Conservation (phyloP, 371 early-diverging fungal genomes). For the Dinochytrium kinnereticum region DNA sequence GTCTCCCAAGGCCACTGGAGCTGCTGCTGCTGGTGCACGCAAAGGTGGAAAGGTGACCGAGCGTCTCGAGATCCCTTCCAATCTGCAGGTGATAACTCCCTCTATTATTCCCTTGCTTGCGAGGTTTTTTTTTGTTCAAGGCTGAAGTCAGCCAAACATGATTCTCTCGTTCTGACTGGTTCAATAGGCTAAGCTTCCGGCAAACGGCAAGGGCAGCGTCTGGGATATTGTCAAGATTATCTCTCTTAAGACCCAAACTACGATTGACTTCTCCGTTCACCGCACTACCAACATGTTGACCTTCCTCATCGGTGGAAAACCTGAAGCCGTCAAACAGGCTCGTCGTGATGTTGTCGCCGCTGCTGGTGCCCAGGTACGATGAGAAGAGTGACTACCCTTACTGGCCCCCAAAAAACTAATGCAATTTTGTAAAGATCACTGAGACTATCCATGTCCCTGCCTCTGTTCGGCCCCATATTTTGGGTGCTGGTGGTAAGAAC, state of each 20-base stretch:
- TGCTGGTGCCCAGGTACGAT: conserved; percentile 73
- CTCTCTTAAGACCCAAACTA: conserved; percentile 72
- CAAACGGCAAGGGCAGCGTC: conserved; percentile 57
- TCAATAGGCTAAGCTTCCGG: conserved; percentile 34
- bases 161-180: no score
- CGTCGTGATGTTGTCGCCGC: conserved; percentile 77
- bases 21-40: conserved; percentile 20
- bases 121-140: conserved; percentile 1
- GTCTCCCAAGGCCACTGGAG: conserved; percentile 5
- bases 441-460: conserved; percentile 73
- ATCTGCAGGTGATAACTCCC: conserved; percentile 39
- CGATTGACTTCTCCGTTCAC: conserved; percentile 86
- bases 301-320: conserved; percentile 82
- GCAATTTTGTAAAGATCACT: conserved; percentile 34
- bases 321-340: conserved; percentile 77
- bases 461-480: conserved; percentile 78
- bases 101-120: not conserved
- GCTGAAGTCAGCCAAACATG: no score
- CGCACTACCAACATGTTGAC: conserved; percentile 76
- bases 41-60: conserved; percentile 37
- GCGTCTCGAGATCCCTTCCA: conserved; percentile 43
- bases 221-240: conserved; percentile 77
- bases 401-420: no score
- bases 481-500: conserved; percentile 84
- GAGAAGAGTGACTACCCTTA: not conserved